Evolutionary conservation across 148 eudicot genomes (phyloP).

Genomic region (Agrostemma githago): DNA sequence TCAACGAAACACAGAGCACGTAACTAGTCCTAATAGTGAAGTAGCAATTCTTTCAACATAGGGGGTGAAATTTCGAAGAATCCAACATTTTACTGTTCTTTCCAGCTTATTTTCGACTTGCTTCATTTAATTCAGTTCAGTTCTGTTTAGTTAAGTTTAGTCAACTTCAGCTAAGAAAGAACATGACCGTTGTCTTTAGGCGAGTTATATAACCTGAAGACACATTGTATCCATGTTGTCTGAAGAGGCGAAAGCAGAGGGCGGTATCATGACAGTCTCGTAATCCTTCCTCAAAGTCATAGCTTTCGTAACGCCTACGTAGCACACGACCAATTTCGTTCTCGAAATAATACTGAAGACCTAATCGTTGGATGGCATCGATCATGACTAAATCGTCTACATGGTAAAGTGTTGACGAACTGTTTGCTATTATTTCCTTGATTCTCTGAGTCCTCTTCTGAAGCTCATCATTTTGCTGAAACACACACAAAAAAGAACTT

Average conservation of each 20-base stretch:
- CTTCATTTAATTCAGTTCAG: constrained; percentile 10
- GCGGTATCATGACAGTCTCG: constrained; percentile 34
- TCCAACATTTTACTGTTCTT: constrained; percentile 42
- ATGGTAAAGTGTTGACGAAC: neutral
- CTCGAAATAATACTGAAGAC: constrained; percentile 36
- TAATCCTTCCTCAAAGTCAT: too few relatives aligned
- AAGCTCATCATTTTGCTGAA: constrained; percentile 11
- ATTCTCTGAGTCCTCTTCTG: constrained; percentile 13
- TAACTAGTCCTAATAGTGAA: neutral
- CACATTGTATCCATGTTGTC: constrained; percentile 45
- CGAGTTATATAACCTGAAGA: constrained; percentile 37
- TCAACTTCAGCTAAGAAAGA: too few relatives aligned
- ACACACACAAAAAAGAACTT: neutral
- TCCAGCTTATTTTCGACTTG: constrained; percentile 26
- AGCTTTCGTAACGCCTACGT: constrained; percentile 3
- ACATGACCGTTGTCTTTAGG: neutral
- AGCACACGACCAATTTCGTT: constrained; percentile 33
- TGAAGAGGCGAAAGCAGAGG: constrained; percentile 40
- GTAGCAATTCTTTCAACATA: too few relatives aligned
- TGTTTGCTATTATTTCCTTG: neutral
- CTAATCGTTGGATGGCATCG: constrained; percentile 30
- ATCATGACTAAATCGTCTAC: constrained; percentile 26
- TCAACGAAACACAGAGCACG: neutral
- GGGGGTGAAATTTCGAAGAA: too few relatives aligned
- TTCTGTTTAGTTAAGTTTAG: too few relatives aligned